phyloP scores from a whole-genome alignment of 805 yeast genomes.

The Ogataea chonburiensis region DNA sequence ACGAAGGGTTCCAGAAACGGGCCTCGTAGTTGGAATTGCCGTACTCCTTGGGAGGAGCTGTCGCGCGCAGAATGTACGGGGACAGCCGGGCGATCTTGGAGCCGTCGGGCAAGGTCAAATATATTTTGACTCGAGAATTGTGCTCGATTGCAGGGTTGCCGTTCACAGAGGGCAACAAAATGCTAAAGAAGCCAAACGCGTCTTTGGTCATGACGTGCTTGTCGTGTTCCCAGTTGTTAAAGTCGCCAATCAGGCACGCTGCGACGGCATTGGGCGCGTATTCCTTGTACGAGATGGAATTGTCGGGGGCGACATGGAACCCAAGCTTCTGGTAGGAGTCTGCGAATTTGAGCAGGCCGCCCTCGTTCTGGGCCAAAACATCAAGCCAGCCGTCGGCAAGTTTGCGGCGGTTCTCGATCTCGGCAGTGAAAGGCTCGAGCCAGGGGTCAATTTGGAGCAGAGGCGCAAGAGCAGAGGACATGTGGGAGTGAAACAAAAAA shows the following conservation, averaged over 20 bases:
- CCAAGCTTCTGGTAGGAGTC: constrained; percentile 77
- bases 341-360: constrained; percentile 68
- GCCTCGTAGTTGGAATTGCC: constrained; percentile 66
- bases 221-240: constrained; percentile 75
- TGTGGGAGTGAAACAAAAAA: constrained; percentile 4
- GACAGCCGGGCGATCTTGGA: constrained; percentile 77
- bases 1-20: constrained; percentile 84
- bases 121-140: constrained; percentile 72
- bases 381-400: constrained; percentile 63
- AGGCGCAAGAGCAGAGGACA: constrained; percentile 7
- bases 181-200: constrained; percentile 68
- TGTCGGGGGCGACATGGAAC: constrained; percentile 58
- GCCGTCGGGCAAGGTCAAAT: constrained; percentile 64
- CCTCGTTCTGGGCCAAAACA: constrained; percentile 55
- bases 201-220: constrained; percentile 57
- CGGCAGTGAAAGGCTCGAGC: constrained; percentile 75
- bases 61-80: constrained; percentile 85
- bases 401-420: constrained; percentile 63
- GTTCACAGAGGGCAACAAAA: constrained; percentile 53
- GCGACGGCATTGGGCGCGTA: constrained; percentile 86
- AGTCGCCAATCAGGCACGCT: constrained; percentile 88
- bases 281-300: constrained; percentile 64
- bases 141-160: constrained; percentile 73
- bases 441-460: constrained; percentile 72
- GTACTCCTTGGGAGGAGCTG: constrained; percentile 60